Base-by-base conservation (phyloP, 208 protist species). In the Leishmania turanica region DNA sequence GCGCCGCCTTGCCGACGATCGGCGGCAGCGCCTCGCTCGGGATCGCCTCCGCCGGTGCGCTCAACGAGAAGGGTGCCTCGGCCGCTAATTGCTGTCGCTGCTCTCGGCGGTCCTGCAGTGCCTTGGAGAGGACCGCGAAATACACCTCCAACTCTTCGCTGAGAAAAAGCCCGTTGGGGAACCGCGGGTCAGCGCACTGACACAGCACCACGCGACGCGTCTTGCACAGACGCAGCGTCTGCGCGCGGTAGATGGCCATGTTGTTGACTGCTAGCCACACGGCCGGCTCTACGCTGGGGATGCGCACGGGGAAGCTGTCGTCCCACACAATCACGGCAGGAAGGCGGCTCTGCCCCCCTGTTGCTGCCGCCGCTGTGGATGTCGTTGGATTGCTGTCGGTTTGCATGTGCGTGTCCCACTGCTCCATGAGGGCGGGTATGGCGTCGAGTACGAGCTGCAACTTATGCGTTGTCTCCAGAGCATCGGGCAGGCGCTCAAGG, bases 381-480 rank as follows among this genome's bases (percentile, higher is more conserved):
- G 24, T 68, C 72, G 34, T 58, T 3, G 34, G 69, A 47, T 31
- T 53, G 21, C 24, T 53, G 9, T 53, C 31, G 27, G 49, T 11
- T 3, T 77, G 68, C 47, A 93, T 68, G 47, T 90, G 74, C 13
- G 72, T 58, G 6, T 87, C 79, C 92, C 93, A 98, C 88, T 94
- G 82, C 65, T 86, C 80, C 83, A 93, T 88, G 40, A 98, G 84
- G 2, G 78, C 81, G 1, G 93, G 93, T 51, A 89, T 83, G 69
- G 90, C 91, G 82, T 96, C 93, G 31, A 98, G 72, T 11, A 95
- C 87, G 47, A 98, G 87, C 78, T 96, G 82, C 34, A 97, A 74
- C 34, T 69, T 77, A 40, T 81, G 78, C 13, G 84, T 92, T 19
- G 91, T 90, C 27, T 89, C 83, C 2, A 96, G 75, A 27, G 82